These are phyloP conservation scores for Silene coronaria DNA, from an alignment of 179 eudicot species.

Conservation along the genomic window DNA sequence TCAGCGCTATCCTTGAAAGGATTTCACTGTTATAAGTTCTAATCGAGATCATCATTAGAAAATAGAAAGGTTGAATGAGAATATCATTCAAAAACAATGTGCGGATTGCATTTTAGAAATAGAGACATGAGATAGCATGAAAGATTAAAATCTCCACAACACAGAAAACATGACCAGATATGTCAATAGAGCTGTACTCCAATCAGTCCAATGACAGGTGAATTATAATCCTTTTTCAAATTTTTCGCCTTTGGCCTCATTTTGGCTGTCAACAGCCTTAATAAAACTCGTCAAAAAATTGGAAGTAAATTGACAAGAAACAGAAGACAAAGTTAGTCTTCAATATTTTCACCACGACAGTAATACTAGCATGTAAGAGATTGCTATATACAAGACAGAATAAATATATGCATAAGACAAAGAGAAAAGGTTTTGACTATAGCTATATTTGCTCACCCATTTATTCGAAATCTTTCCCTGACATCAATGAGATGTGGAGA, in stretches of 20 bases:
- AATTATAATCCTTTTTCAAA: no score
- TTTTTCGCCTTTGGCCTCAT: no score
- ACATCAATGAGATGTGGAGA: conserved; percentile 99
- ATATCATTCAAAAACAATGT: neutral
- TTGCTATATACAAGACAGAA: neutral
- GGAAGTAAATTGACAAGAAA: neutral
- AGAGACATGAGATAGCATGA: neutral
- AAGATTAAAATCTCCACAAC: neutral
- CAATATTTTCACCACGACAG: neutral
- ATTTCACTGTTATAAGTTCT: no score
- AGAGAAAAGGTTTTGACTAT: neutral
- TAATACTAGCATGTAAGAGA: neutral
- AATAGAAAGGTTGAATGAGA: neutral
- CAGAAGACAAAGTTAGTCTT: neutral
- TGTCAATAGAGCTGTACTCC: no score
- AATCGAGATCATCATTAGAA: neutral
- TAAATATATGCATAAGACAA: neutral
- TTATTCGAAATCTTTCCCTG: conserved; percentile 87
- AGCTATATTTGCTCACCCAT: conserved; percentile 54
- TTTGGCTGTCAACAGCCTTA: no score
- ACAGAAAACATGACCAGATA: neutral
- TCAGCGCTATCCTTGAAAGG: neutral
- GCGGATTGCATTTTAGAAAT: neutral
- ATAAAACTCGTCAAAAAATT: no score
- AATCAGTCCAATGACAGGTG: no score